These are phyloP conservation scores for Tetrapisispora fleetii DNA, from an alignment of 805 yeast species.

Conservation along the genomic window DNA sequence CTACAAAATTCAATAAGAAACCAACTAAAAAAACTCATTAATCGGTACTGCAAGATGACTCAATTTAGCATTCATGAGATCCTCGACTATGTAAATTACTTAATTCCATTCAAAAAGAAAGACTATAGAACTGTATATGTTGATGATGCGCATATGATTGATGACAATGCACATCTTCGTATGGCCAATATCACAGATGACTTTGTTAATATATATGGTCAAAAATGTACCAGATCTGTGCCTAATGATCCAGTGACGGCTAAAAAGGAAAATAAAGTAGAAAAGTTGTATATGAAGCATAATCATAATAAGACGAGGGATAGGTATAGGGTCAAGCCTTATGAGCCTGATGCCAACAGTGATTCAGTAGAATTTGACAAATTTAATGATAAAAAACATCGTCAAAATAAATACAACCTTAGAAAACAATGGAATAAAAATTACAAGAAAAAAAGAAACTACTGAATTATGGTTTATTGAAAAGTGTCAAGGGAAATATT, in stretches of 20 bases:
- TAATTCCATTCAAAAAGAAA: neutral
- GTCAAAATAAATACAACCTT: neutral
- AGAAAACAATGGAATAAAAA: constrained; percentile 1
- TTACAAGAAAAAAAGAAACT: neutral
- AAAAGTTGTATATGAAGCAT: neutral
- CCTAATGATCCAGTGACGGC: neutral
- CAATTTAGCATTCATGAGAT: neutral
- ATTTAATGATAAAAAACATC: neutral
- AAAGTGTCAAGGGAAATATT: neutral
- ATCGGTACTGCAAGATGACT: neutral
- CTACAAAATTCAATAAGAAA: neutral
- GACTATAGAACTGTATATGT: neutral
- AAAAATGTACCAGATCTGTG: neutral
- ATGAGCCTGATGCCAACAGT: neutral
- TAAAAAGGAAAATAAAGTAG: neutral
- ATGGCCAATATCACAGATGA: neutral
- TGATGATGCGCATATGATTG: neutral
- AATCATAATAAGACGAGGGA: neutral
- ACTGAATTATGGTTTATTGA: neutral
- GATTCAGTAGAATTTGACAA: neutral
- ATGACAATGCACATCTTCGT: neutral
- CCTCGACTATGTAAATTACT: neutral
- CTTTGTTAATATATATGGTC: neutral
- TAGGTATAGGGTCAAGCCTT: neutral
- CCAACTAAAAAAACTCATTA: neutral